phyloP scores from a whole-genome alignment of 2,329 filamentous ascomycete species.

The Cordyceps javanica region DNA sequence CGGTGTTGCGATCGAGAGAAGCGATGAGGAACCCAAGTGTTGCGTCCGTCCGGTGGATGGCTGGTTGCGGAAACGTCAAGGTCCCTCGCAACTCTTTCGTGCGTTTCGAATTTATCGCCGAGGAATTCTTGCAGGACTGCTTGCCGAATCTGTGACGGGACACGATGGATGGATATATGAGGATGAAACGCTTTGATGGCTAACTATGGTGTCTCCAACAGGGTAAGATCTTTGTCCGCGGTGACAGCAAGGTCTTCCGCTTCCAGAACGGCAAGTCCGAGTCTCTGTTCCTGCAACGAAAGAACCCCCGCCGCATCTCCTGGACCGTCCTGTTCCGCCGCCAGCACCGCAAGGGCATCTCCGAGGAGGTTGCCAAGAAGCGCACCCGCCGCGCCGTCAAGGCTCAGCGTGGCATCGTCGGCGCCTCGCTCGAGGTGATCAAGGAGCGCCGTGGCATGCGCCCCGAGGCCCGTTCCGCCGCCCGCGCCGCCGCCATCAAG shows the following conservation, averaged over 20 bases:
- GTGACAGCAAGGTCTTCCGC: slow-evolving; percentile 99
- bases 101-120: not conserved
- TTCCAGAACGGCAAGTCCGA: slow-evolving; percentile 99
- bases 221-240: slow-evolving; percentile 99
- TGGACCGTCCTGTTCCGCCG: slow-evolving; percentile 98
- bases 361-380: slow-evolving; percentile 99
- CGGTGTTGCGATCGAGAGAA: slow-evolving; percentile 6
- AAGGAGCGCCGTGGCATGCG: slow-evolving; percentile 96
- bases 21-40: slow-evolving; percentile 2
- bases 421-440: slow-evolving; percentile 98
- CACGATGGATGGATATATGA: not conserved
- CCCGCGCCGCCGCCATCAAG: slow-evolving; percentile 85
- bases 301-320: slow-evolving; percentile 99
- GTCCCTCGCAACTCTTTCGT: not conserved
- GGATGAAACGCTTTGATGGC: slow-evolving; percentile 12
- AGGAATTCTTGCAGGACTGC: not conserved
- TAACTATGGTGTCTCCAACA: slow-evolving; percentile 38
- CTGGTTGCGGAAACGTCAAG: not conserved
- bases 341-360: slow-evolving; percentile 99
- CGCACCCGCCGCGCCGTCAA: slow-evolving; percentile 97
- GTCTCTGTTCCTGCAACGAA: slow-evolving; percentile 99
- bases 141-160: not conserved
- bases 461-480: slow-evolving; percentile 90
- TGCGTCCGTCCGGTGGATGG: too few relatives aligned
- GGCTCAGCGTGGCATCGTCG: slow-evolving; percentile 97